Evolutionary conservation across 306 rosid species (phyloP), one percentile per base, ranked within the genome.

Genomic region (Quercus agrifolia): DNA sequence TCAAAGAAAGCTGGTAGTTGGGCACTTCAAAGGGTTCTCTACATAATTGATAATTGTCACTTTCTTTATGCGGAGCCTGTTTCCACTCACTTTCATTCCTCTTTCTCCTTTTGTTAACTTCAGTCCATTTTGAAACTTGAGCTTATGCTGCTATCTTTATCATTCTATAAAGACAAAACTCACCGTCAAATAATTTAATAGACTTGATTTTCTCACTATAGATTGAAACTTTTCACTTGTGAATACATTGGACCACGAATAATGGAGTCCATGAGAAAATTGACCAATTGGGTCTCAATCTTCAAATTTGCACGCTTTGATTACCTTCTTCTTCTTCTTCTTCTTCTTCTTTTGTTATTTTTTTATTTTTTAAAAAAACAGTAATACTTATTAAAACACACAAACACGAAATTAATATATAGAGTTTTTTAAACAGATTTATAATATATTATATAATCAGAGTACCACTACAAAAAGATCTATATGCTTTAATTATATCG

Each of bases 1-100:
- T 80, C 80, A 84, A 86, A 28, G 76, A 68, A 59, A 74, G 77
- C 51, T 49, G 84, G 84, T 82, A 15, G 84, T 74, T 80, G 78
- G 66, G 79, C 79, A 79, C 79, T 74, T 57, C 54, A 71, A 15
- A 19, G 44, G 74, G 59, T 70, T 71, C 78, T 67, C 63, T 14
- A 20, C 74, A 52, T 52, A 0, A 41, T 8, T 41, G 17, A 49
- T 25, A 35, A n/a, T 27, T 74, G 41, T 73, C 35, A 13, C 57
- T 25, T 63, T 55, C 41, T n/a, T 6, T 11, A 57, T 27, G 13
- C 5, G 54, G 74, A 6, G 59, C 69, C 25, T 4, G 14, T 71
- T n/a, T 14, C 71, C 80, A 28, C 71, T 55, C 77, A 18, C 56
- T 6, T 56, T 12, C 35, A 5, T 61, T 74, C 31, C 70, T 51